A percentile compares a stretch with the other conserved stretches of the same genome.
These are phyloP conservation scores for Venturia carpophila DNA, from an alignment of 2,329 filamentous ascomycete genomes.

Conservation along the genomic window DNA sequence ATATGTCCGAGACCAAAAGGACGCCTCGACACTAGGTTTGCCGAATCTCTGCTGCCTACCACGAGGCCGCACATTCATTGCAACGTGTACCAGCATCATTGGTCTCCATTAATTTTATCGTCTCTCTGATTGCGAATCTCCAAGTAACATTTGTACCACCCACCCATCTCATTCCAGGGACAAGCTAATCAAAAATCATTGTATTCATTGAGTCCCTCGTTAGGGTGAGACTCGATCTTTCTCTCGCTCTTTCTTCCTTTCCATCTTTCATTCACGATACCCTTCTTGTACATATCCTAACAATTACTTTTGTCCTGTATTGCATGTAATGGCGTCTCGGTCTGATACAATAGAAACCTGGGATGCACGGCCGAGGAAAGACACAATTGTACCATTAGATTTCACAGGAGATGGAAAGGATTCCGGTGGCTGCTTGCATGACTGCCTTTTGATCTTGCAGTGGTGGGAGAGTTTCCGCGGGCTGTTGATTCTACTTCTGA, in stretches of 20 bases:
- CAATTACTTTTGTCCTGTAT: background rate
- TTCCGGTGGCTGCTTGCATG: background rate
- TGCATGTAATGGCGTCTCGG: background rate
- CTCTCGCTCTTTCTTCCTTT: background rate
- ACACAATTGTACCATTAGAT: background rate
- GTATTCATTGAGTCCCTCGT: background rate
- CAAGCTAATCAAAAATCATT: background rate
- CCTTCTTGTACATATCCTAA: constrained; percentile 8
- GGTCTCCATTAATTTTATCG: background rate
- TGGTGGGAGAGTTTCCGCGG: background rate
- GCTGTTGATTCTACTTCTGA: background rate
- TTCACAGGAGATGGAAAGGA: background rate
- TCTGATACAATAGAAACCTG: background rate
- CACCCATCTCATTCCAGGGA: background rate
- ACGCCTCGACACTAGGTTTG: constrained; percentile 13
- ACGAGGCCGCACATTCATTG: background rate
- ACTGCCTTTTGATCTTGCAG: background rate
- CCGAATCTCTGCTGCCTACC: background rate
- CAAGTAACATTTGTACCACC: background rate
- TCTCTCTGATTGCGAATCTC: background rate
- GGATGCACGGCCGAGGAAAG: background rate
- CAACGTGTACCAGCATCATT: background rate
- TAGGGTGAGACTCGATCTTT: background rate
- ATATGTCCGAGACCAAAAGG: background rate
- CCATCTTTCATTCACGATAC: background rate